These are phyloP conservation scores for Cicer judaicum DNA, from an alignment of 306 rosid species.

Conservation along the genomic window DNA sequence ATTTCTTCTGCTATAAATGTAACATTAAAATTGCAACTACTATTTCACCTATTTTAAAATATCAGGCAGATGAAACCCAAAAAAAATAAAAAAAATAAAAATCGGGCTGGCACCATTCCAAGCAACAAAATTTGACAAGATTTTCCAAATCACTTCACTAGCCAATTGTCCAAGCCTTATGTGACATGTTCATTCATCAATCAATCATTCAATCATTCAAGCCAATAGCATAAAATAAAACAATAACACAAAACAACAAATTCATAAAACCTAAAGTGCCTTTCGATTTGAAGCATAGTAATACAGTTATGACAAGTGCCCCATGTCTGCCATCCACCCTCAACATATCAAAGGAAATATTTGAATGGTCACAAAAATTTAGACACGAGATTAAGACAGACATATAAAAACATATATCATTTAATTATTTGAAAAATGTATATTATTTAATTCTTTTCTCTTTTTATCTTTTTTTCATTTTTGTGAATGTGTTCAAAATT, in stretches of 20 bases:
- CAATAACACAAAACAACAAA: neutral
- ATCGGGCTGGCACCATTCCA: neutral
- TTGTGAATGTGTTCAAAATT: too few species aligned
- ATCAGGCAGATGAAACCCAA: too few species aligned
- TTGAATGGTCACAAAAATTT: too few species aligned
- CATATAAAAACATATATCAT: too few species aligned
- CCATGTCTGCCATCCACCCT: neutral
- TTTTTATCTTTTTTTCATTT: too few species aligned
- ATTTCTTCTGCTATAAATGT: neutral
- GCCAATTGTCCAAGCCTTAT: neutral
- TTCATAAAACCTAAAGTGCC: conserved; percentile 4
- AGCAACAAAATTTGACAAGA: neutral
- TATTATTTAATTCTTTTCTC: too few species aligned
- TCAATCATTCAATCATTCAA: conserved; percentile 4
- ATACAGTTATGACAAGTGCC: neutral
- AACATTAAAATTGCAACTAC: neutral
- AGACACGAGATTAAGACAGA: too few species aligned
- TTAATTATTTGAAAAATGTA: too few species aligned
- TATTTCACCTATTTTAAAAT: neutral
- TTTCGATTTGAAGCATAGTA: neutral
- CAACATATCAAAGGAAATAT: neutral
- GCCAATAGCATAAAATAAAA: neutral
- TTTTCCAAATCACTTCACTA: conserved; percentile 4
- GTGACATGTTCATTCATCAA: neutral
- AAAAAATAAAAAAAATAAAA: neutral